Percentiles rank a stretch among this genome's conserved stretches.
phyloP scores from a whole-genome alignment of 2,329 filamentous ascomycete genomes.

The Ceratocystis variospora region DNA sequence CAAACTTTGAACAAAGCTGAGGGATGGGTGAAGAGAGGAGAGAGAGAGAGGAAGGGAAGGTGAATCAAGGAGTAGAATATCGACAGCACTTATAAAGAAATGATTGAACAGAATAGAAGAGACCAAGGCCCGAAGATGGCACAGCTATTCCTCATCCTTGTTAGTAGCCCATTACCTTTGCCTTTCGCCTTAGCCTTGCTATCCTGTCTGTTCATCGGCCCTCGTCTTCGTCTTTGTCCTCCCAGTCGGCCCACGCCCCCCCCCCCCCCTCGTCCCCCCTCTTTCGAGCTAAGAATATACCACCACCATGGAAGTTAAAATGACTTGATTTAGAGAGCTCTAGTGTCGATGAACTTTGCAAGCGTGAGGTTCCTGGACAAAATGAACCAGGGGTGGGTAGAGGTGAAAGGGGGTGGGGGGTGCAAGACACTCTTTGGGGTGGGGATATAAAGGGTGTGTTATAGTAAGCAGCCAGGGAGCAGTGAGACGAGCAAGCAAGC shows the following conservation, averaged over 20 bases:
- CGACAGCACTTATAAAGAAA: neutral
- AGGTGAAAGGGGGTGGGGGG: neutral
- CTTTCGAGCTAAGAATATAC: neutral
- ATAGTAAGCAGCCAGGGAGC: neutral
- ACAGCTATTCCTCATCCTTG: neutral
- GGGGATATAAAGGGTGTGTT: neutral
- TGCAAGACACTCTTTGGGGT: neutral
- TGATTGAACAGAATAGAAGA: neutral
- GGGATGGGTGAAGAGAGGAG: neutral
- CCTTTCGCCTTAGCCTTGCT: no score
- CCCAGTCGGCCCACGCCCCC: no score
- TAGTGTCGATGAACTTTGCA: neutral
- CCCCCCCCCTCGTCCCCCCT: no score
- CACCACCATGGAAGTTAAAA: neutral
- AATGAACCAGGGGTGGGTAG: neutral
- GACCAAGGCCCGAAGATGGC: neutral
- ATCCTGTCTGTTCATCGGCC: no score
- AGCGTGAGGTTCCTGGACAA: neutral
- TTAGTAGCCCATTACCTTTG: no score
- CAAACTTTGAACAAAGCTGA: neutral
- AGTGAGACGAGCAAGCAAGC: neutral
- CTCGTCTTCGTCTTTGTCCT: no score
- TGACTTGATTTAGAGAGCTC: constrained; percentile 2
- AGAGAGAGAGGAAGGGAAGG: neutral
- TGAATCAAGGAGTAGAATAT: neutral